Evolutionary conservation across 2,329 filamentous ascomycete species (phyloP), one percentile per base, ranked within the genome.

Genomic region (Tolypocladium nubicola): DNA sequence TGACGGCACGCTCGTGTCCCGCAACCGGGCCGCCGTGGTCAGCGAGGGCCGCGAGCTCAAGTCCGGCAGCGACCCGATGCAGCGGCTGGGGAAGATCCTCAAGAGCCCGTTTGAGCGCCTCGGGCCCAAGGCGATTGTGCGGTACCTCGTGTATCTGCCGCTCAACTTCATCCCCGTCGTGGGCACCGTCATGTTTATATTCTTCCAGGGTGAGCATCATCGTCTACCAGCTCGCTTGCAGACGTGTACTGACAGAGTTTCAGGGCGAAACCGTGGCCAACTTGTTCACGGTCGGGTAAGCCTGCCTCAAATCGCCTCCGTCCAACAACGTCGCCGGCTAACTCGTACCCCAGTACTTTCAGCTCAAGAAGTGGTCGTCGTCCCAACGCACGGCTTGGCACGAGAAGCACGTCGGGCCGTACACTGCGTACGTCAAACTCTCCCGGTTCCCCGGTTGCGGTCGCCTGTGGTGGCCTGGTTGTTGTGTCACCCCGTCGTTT

Each of bases 81-180:
- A 73, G 54, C 76, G 79, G 65, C 70, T 86, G 1, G 83, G 83
- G 26, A 83, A 79, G 62, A 73, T 82, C 9, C 62, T 85, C 56
- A 84, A 82, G 70, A 79, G 65, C 52, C 82, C 82, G 0, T 83
- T 86, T 62, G 73, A 77, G 26, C 77, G 76, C 60, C 83, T 82
- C 63, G 79, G 78, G 35, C 77, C 78, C 35, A 82, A 77, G 65
- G 84, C 86, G 9, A 72, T 96, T 50, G 75, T 96, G 43, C 79
- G 89, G 60, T 93, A 93, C 66, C 68, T 96, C 61, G 82, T 97
- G 74, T 94, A 95, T 69, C 78, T 96, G 47, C 92, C 93, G 13
- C 79, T 97, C 60, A 97, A 97, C 75, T 91, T 96, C 68, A 91
- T 97, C 55, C 93, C 93, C 0, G 80, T 97, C 0, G 83, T 96